phyloP scores from a whole-genome alignment of 2,329 filamentous ascomycete genomes.

The Beauveria asiatica region DNA sequence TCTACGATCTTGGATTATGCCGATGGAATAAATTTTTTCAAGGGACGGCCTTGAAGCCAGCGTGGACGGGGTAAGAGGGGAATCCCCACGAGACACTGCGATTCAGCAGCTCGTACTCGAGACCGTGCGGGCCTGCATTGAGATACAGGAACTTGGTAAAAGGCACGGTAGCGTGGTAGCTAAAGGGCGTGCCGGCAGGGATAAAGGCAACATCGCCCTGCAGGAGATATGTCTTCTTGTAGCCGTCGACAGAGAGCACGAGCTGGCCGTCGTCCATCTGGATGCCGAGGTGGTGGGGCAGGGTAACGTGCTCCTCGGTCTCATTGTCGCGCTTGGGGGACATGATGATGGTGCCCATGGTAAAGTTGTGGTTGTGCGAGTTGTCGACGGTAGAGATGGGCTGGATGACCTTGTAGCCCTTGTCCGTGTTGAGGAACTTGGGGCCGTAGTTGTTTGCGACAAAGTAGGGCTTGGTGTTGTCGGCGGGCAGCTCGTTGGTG shows the following conservation, averaged over 20 bases:
- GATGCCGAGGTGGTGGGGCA: slow-evolving; percentile 16
- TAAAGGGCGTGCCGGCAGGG: slow-evolving; percentile 15
- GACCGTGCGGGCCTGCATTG: slow-evolving; percentile 17
- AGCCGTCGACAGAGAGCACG: slow-evolving; percentile 16
- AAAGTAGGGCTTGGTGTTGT: slow-evolving; percentile 14
- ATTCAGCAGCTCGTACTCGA: slow-evolving; percentile 18
- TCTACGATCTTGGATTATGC: background rate
- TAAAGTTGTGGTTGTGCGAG: slow-evolving; percentile 15
- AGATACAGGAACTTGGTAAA: slow-evolving; percentile 21
- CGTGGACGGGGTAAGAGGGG: slow-evolving; percentile 14
- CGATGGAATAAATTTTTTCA: background rate
- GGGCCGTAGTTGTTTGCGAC: slow-evolving; percentile 18
- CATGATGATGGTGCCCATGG: slow-evolving; percentile 16
- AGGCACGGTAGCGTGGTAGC: slow-evolving; percentile 17
- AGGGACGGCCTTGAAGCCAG: background rate
- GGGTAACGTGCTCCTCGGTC: slow-evolving; percentile 7
- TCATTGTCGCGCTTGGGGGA: slow-evolving; percentile 13
- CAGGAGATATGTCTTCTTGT: slow-evolving; percentile 16
- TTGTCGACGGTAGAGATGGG: slow-evolving; percentile 14
- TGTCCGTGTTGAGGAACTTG: slow-evolving; percentile 16
- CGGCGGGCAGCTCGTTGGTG: slow-evolving; percentile 12
- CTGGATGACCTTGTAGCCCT: slow-evolving; percentile 18
- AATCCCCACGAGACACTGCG: slow-evolving; percentile 16
- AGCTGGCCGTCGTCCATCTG: slow-evolving; percentile 21
- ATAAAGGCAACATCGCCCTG: slow-evolving; percentile 22